Percentiles rank a stretch among this genome's conserved stretches.
Evolutionary conservation across 2,329 filamentous ascomycete species (phyloP).

Genomic region (Paraphaeosphaeria minitans): DNA sequence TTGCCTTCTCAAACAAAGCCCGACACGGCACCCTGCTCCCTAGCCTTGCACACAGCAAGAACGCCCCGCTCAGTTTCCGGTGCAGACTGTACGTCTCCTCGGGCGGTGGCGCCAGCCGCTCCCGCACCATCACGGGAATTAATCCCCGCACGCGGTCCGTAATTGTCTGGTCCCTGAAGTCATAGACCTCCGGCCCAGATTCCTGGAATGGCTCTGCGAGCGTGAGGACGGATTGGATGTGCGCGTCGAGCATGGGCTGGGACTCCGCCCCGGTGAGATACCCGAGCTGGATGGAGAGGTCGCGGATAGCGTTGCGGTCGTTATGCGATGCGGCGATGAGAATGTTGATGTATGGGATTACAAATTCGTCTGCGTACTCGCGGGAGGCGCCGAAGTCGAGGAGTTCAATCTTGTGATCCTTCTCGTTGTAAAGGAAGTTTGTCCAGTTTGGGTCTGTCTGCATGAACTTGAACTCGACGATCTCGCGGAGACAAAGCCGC

Average conservation of each 20-base stretch:
- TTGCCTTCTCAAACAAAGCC: slow-evolving; percentile 72
- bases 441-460: slow-evolving; percentile 99
- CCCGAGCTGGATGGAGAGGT: slow-evolving; percentile 76
- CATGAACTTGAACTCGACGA: slow-evolving; percentile 96
- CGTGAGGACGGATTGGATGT: slow-evolving; percentile 84
- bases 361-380: slow-evolving; percentile 81
- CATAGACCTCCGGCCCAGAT: slow-evolving; percentile 79
- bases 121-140: slow-evolving; percentile 91
- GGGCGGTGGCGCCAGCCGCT: slow-evolving; percentile 86
- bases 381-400: slow-evolving; percentile 94
- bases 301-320: slow-evolving; percentile 67
- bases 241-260: slow-evolving; percentile 83
- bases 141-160: slow-evolving; percentile 87
- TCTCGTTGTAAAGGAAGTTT: slow-evolving; percentile 89
- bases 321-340: slow-evolving; percentile 77
- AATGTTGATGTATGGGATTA: slow-evolving; percentile 77
- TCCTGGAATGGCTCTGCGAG: slow-evolving; percentile 87
- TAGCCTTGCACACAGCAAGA: slow-evolving; percentile 84
- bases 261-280: slow-evolving; percentile 94
- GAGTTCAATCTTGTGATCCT: slow-evolving; percentile 76
- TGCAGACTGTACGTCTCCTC: slow-evolving; percentile 98
- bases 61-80: slow-evolving; percentile 92
- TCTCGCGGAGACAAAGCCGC: slow-evolving; percentile 88
- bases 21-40: slow-evolving; percentile 83
- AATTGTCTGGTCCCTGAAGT: slow-evolving; percentile 93